Conservation (phyloP, 176 grass and related monocot species). For the Oryza rufipogon region DNA sequence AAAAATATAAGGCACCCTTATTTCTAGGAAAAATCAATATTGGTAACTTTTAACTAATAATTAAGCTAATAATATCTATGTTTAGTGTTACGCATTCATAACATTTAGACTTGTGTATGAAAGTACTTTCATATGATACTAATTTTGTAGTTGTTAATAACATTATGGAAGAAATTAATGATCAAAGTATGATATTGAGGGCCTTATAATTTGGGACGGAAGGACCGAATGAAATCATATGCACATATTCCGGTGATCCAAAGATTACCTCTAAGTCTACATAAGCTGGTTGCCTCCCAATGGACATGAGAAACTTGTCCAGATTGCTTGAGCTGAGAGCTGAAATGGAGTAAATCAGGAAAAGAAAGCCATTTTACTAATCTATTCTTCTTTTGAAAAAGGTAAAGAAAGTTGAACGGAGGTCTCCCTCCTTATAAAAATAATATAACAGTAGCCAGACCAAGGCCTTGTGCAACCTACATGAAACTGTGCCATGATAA, state of each 20-base stretch:
- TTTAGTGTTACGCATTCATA: too few relatives aligned
- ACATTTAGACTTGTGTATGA: too few relatives aligned
- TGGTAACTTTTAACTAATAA: too few relatives aligned
- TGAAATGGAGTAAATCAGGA: conserved; percentile 43
- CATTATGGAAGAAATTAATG: too few relatives aligned
- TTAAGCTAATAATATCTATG: too few relatives aligned
- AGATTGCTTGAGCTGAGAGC: conserved; percentile 80
- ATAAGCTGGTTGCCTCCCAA: conserved; percentile 84
- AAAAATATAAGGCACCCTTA: too few relatives aligned
- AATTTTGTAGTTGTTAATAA: too few relatives aligned
- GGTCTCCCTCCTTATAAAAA: not conserved
- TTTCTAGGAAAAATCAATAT: too few relatives aligned
- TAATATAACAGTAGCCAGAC: conserved; percentile 1
- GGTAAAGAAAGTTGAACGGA: not conserved
- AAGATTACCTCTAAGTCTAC: conserved; percentile 80
- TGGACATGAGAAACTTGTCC: conserved; percentile 89
- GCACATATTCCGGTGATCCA: conserved; percentile 17
- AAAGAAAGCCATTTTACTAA: not conserved
- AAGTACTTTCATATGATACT: too few relatives aligned
- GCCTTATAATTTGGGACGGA: too few relatives aligned
- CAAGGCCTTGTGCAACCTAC: not conserved
- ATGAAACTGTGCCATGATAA: not conserved
- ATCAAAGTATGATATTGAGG: too few relatives aligned
- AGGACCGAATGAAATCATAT: conserved; percentile 1
- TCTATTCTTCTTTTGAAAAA: not conserved